Evolutionary conservation across 2,329 filamentous ascomycete genomes (phyloP), one percentile per base, ranked within the genome.

Genomic region (Orbilia brochopaga): DNA sequence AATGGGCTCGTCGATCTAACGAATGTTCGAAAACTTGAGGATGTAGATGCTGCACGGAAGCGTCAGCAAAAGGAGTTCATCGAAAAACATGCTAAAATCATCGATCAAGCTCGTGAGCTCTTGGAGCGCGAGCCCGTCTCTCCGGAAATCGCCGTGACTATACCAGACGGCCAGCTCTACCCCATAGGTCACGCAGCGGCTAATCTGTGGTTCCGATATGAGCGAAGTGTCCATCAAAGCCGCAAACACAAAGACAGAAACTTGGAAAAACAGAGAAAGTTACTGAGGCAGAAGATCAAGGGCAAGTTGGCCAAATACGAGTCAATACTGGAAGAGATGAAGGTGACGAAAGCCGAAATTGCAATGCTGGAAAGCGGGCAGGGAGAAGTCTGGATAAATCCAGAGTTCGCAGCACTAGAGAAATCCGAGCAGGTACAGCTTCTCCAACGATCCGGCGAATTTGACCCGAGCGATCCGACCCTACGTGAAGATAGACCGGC

Each of bases 1-100:
- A 70, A 70, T 23, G 66, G 66, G 1, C 59, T 70, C 17, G 15
- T 70, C 10, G 50, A 70, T n/a, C 23, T 70, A 11, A 42, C 48
- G 11, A 24, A 56, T 2, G 55, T 70, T 3, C 42, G 19, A 2
- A 17, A 23, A 17, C 53, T 51, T 19, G 17, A 21, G 1, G 7
- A 50, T 13, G 13, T 70, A 11, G 66, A 64, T 19, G 15, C 11
- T 3, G 59, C 46, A 17, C 53, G 48, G 17, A 21, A 51, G 19
- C 11, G 27, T n/a, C 59, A 64, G 24, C 42, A 59, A 15, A 13
- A 54, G 5, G 8, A 60, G 27, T 70, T 70, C 32, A 52, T 54
- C n/a, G 42, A 48, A 24, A 21, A 59, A 1, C 24, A 70, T 30
- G 15, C 27, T 7, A 27, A 21, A 1, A 13, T 64, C 1, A 19